Base-by-base conservation (phyloP, 257 asterid genomes). In the Fraxinus americana region DNA sequence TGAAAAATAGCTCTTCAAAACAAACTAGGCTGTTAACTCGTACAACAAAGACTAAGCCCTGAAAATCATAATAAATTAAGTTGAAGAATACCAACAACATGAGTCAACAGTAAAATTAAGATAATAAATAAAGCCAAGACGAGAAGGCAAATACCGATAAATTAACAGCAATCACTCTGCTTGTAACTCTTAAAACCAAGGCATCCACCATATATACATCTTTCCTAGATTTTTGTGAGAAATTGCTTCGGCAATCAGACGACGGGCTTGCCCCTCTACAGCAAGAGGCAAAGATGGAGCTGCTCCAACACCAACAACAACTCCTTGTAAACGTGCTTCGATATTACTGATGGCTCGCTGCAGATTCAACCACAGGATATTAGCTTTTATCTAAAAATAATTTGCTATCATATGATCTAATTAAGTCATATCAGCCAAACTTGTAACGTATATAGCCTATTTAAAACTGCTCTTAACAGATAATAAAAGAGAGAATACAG, bases 201-300 rank as follows among this genome's bases (percentile, higher is more conserved):
- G 97, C 98, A 95, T 95, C 99, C 98, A 95, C 99, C 99, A 95
- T 85, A 95, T 90, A 83, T 95, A 95, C 99, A 95, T 95, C 86
- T 91, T 91, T 50, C 98, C 99, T 39, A 95, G 97, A 86, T 95
- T 95, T 84, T 85, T 90, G 29, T 90, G 97, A 8, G 96, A 90
- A 74, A 93, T 94, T 70, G 99, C 99, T 83, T 95, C 98, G 39
- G 96, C 96, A 67, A 95, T 93, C 81, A 95, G 85, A 80, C 99
- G 96, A 50, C 97, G 99, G 76, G 98, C 99, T 87, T 95, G 97
- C 72, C 99, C 98, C 87, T 95, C 98, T 76, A 93, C 97, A 41
- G 99, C 96, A 73, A 95, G 97, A 67, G 99, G 99, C 86, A 95
- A 86, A 70, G 98, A 95, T 69, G 99, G 99, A 35, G 97, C 96